Conservation (phyloP, 1,284 basidiomycete genomes). For the Gymnopus androsaceus region DNA sequence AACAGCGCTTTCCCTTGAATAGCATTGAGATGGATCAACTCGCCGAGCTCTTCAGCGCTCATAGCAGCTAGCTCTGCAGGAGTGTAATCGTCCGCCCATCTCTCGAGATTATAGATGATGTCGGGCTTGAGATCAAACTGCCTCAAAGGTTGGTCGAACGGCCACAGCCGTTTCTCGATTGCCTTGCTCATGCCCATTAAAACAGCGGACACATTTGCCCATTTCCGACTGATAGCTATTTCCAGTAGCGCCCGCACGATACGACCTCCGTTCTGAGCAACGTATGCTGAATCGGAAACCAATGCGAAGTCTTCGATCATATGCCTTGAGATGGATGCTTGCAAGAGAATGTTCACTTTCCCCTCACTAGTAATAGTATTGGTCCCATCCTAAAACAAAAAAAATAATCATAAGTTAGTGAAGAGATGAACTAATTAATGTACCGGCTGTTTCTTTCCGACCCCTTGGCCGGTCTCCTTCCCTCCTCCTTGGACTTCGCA, state of each 20-base stretch:
- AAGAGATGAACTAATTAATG: too few species aligned
- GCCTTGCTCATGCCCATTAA: constrained; percentile 94
- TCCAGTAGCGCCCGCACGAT: constrained; percentile 94
- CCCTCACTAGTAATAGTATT: constrained; percentile 55
- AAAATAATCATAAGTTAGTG: too few species aligned
- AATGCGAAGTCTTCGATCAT: constrained; percentile 94
- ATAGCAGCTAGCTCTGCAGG: constrained; percentile 78
- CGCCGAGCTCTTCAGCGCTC: constrained; percentile 76
- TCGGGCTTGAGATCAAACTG: constrained; percentile 82
- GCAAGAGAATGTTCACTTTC: constrained; percentile 96
- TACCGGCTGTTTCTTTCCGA: too few species aligned
- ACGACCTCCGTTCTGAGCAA: constrained; percentile 91
- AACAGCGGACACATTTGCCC: constrained; percentile 81
- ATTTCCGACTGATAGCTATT: constrained; percentile 90
- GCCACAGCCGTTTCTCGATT: constrained; percentile 92
- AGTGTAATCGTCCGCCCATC: constrained; percentile 85
- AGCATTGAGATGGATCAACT: constrained; percentile 87
- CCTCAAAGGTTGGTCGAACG: constrained; percentile 89
- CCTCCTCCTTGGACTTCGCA: constrained; percentile 81
- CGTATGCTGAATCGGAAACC: constrained; percentile 94
- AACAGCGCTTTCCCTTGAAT: constrained; percentile 80
- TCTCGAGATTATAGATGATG: constrained; percentile 77
- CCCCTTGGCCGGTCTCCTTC: too few species aligned
- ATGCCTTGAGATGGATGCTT: constrained; percentile 85
- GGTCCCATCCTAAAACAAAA: constrained; percentile 61